Conservation (phyloP, 164 flowering plant genomes). For the Echeveria elegans region DNA sequence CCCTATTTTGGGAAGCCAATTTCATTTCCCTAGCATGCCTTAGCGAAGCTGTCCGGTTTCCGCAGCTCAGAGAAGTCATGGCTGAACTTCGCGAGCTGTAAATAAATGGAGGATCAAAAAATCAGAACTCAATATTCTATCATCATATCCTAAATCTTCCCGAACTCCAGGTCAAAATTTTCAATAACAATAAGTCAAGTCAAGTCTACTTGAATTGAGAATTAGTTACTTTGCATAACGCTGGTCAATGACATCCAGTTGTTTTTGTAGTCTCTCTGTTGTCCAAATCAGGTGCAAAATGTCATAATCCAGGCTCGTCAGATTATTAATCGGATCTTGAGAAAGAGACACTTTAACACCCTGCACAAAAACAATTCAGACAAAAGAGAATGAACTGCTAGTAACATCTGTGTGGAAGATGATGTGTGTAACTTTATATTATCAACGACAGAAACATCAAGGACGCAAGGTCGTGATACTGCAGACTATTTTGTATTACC, state of each 20-base stretch:
- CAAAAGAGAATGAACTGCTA: background rate
- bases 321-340: conserved; percentile 34
- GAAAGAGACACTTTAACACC: conserved; percentile 79
- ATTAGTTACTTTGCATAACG: conserved; percentile 47
- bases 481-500: background rate
- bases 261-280: conserved; percentile 66
- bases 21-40: conserved; percentile 56
- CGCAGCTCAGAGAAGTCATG: conserved; percentile 40
- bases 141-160: background rate
- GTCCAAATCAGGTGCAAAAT: conserved; percentile 70
- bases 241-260: conserved; percentile 58
- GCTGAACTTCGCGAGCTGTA: conserved; percentile 65
- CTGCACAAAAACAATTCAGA: conserved; percentile 22
- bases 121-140: background rate
- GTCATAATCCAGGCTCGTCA: conserved; percentile 47
- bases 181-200: background rate
- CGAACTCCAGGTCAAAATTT: background rate
- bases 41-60: conserved; percentile 56
- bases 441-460: no score
- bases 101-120: conserved; percentile 5
- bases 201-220: background rate
- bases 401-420: no score
- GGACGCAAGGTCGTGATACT: no score
- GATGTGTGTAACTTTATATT: no score
- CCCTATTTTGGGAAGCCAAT: conserved; percentile 51